phyloP scores from a whole-genome alignment of 2,329 filamentous ascomycete species.

The Exophiala xenobiotica region DNA sequence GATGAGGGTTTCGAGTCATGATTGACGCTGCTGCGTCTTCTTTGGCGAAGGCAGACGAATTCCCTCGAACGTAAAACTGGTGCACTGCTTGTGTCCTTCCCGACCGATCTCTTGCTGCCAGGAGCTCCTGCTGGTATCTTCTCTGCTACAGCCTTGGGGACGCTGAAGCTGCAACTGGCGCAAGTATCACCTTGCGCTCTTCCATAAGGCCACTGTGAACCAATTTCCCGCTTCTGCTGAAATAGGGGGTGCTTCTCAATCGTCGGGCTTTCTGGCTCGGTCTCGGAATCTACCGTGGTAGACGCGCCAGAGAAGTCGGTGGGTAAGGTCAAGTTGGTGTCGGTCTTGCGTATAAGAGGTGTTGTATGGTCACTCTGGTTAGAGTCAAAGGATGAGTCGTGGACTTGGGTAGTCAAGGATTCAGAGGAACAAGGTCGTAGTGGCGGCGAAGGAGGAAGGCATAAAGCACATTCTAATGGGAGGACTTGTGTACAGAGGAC shows the following conservation, averaged over 20 bases:
- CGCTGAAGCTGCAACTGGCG: slow-evolving; percentile 57
- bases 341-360: slow-evolving; percentile 23
- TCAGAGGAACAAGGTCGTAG: slow-evolving; percentile 43
- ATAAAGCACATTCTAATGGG: slow-evolving; percentile 55
- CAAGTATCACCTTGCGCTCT: slow-evolving; percentile 53
- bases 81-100: slow-evolving; percentile 48
- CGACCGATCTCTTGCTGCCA: slow-evolving; percentile 50
- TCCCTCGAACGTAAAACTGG: slow-evolving; percentile 57
- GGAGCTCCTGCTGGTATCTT: slow-evolving; percentile 54
- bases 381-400: slow-evolving; percentile 18
- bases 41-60: slow-evolving; percentile 50
- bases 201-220: slow-evolving; percentile 35
- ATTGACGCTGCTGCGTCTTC: slow-evolving; percentile 23
- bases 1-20: slow-evolving; percentile 38
- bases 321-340: slow-evolving; percentile 30
- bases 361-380: slow-evolving; percentile 9
- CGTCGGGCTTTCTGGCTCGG: slow-evolving; percentile 31
- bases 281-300: slow-evolving; percentile 29
- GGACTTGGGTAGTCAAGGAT: slow-evolving; percentile 22
- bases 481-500: slow-evolving; percentile 62
- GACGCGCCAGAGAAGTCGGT: slow-evolving; percentile 33
- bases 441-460: slow-evolving; percentile 42
- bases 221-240: slow-evolving; percentile 15
- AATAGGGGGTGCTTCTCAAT: slow-evolving; percentile 54
- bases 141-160: slow-evolving; percentile 55